These are phyloP conservation scores for Arabidopsis arenosa DNA, from an alignment of 345 rosid species.

Conservation along the genomic window DNA sequence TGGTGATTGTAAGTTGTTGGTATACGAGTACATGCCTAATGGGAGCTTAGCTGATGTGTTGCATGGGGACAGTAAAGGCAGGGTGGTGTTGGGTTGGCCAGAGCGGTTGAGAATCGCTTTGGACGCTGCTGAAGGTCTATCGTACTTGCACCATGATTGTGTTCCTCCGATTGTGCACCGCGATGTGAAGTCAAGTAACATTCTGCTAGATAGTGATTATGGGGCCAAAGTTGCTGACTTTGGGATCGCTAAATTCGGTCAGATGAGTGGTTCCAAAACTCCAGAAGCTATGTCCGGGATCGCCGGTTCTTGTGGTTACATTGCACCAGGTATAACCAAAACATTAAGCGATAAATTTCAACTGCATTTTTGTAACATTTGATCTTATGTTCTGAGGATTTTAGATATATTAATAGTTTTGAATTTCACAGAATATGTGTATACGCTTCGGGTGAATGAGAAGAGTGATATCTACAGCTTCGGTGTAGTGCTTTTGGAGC, in stretches of 20 bases:
- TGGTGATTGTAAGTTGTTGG: constrained; percentile 70
- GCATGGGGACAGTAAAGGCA: constrained; percentile 57
- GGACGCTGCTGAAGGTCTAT: constrained; percentile 88
- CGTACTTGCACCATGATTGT: constrained; percentile 91
- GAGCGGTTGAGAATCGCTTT: constrained; percentile 72
- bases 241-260: constrained; percentile 84
- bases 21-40: constrained; percentile 91
- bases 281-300: constrained; percentile 81
- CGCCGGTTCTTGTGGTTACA: constrained; percentile 91
- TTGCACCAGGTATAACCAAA: constrained; percentile 80
- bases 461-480: constrained; percentile 96
- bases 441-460: constrained; percentile 87
- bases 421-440: constrained; percentile 69
- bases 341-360: neutral
- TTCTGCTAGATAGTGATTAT: constrained; percentile 72
- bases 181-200: constrained; percentile 89
- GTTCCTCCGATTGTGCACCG: constrained; percentile 94
- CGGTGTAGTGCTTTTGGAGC: constrained; percentile 82
- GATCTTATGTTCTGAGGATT: neutral
- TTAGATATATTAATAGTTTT: neutral
- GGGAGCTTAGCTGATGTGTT: constrained; percentile 84
- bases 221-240: constrained; percentile 88
- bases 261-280: constrained; percentile 49
- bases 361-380: neutral
- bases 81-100: constrained; percentile 65